phyloP scores from a whole-genome alignment of 2,329 filamentous ascomycete genomes.

The Escovopsis sp. region DNA sequence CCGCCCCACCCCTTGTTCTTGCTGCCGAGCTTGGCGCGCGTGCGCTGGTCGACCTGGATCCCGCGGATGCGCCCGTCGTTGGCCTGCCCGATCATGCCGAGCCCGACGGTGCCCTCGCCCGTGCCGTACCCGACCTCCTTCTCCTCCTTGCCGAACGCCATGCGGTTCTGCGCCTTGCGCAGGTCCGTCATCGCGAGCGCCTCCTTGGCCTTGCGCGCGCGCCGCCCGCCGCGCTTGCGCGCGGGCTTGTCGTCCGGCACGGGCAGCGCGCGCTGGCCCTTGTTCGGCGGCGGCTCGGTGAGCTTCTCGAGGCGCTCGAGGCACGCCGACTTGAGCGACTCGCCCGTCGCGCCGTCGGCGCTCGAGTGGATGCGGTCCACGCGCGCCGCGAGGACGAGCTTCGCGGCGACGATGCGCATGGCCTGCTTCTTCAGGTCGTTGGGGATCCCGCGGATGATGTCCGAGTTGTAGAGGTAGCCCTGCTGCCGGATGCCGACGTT shows the following conservation, averaged over 20 bases:
- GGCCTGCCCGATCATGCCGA: constrained; percentile 88
- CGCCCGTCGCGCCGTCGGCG: constrained; percentile 68
- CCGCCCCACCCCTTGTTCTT: constrained; percentile 93
- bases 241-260: constrained; percentile 92
- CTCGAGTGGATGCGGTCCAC: constrained; percentile 76
- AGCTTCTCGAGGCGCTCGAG: constrained; percentile 82
- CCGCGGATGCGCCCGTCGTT: constrained; percentile 82
- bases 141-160: constrained; percentile 94
- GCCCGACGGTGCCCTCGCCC: constrained; percentile 69
- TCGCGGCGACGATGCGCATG: constrained; percentile 86
- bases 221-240: constrained; percentile 77
- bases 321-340: constrained; percentile 69
- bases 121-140: constrained; percentile 82
- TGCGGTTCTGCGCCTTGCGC: constrained; percentile 87
- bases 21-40: constrained; percentile 80
- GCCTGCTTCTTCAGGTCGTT: constrained; percentile 83
- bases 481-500: constrained; percentile 86
- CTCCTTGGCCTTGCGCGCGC: constrained; percentile 90
- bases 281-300: constrained; percentile 80
- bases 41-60: constrained; percentile 83
- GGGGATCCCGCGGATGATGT: constrained; percentile 73
- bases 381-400: constrained; percentile 83
- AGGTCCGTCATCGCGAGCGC: constrained; percentile 94
- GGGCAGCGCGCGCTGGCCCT: constrained; percentile 72
- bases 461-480: constrained; percentile 84